These are phyloP conservation scores for Sarocladium brachiariae DNA, from an alignment of 2,329 filamentous ascomycete genomes.

Conservation along the genomic window DNA sequence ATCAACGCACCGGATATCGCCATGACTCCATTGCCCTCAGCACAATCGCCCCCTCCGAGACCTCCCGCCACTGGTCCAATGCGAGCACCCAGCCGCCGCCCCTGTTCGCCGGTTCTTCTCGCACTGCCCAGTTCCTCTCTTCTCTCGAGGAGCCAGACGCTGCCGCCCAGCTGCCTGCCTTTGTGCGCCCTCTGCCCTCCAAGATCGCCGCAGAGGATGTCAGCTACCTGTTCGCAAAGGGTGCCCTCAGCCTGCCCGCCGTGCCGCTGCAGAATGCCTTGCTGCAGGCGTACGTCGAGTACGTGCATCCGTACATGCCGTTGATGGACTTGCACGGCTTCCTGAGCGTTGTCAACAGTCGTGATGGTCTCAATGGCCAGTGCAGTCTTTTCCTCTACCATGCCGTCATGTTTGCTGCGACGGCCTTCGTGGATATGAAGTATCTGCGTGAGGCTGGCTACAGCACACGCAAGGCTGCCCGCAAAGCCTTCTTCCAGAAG, in stretches of 20 bases:
- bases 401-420: conserved; percentile 88
- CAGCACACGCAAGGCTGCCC: conserved; percentile 67
- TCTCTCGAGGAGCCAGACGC: conserved; percentile 42
- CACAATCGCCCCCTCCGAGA: conserved; percentile 18
- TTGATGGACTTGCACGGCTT: conserved; percentile 64
- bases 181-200: conserved; percentile 71
- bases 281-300: conserved; percentile 76
- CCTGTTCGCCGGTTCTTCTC: conserved; percentile 29
- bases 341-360: conserved; percentile 51
- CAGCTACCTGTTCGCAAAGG: conserved; percentile 75
- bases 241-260: conserved; percentile 71
- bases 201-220: conserved; percentile 78
- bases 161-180: conserved; percentile 49
- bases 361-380: conserved; percentile 62
- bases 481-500: conserved; percentile 84
- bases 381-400: conserved; percentile 86
- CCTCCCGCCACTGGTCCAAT: conserved; percentile 7
- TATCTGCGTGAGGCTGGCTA: conserved; percentile 73
- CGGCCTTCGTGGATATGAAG: conserved; percentile 79
- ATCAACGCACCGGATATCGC: conserved; percentile 31
- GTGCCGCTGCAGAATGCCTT: conserved; percentile 69
- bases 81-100: conserved; percentile 12
- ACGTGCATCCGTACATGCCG: conserved; percentile 91
- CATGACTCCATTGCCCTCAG: conserved; percentile 24
- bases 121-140: conserved; percentile 36